A percentile compares a stretch with the other conserved stretches of the same genome.
These are phyloP conservation scores for Penicillium crustosum DNA, from an alignment of 2,329 filamentous ascomycete genomes.

Conservation along the genomic window DNA sequence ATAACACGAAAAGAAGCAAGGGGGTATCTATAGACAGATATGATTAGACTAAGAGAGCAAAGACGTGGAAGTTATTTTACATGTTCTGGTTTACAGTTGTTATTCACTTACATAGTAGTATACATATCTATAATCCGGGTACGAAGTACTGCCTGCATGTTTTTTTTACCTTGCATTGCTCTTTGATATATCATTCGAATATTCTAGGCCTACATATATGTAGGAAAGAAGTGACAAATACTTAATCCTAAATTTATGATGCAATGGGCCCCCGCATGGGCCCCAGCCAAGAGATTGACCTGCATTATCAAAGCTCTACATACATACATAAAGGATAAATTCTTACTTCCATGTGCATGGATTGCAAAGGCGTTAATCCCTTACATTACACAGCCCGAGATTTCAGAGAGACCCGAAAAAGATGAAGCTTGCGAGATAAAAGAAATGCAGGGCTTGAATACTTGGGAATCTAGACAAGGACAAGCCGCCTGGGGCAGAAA, in stretches of 20 bases:
- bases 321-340: background rate
- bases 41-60: background rate
- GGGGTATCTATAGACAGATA: background rate
- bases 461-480: constrained; percentile 22
- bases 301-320: constrained; percentile 8
- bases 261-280: constrained; percentile 15
- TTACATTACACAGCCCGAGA: background rate
- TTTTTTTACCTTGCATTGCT: no score
- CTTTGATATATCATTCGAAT: no score
- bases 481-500: constrained; percentile 2
- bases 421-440: background rate
- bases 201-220: background rate
- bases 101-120: background rate
- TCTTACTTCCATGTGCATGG: background rate
- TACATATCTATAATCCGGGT: background rate
- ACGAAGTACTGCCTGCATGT: no score
- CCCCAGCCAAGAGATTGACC: constrained; percentile 21
- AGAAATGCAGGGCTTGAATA: constrained; percentile 22
- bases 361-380: background rate
- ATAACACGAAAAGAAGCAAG: background rate
- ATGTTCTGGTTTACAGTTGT: background rate
- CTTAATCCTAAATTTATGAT: background rate
- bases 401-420: background rate
- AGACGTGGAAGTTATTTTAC: background rate
- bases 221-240: background rate